These are phyloP conservation scores for Xylaria sp. DNA, from an alignment of 2,329 filamentous ascomycete genomes.

Conservation along the genomic window DNA sequence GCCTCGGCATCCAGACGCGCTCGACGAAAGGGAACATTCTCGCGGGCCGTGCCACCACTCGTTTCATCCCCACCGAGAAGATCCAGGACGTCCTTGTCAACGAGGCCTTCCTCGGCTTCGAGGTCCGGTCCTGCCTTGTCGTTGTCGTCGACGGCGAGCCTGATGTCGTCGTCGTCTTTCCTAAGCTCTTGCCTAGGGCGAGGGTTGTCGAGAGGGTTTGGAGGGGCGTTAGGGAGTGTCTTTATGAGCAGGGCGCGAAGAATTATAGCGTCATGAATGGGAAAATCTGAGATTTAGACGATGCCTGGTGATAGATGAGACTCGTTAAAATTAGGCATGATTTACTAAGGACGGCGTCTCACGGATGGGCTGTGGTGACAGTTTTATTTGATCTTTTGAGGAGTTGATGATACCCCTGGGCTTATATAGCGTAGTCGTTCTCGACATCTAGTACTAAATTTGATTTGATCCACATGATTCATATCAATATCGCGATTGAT, in stretches of 20 bases:
- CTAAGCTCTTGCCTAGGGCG: constrained; percentile 74
- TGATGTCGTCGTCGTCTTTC: constrained; percentile 94
- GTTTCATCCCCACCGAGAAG: constrained; percentile 84
- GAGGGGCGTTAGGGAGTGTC: constrained; percentile 80
- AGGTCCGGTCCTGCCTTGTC: constrained; percentile 86
- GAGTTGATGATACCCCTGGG: constrained; percentile 23
- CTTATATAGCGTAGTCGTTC: background rate
- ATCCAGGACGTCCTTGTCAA: constrained; percentile 95
- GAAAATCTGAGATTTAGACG: background rate
- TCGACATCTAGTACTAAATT: background rate
- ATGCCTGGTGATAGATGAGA: background rate
- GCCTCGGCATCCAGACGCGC: constrained; percentile 88
- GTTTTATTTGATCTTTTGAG: constrained; percentile 1
- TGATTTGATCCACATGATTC: background rate
- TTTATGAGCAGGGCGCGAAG: constrained; percentile 67
- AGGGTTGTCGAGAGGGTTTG: constrained; percentile 85
- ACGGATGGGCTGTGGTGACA: background rate
- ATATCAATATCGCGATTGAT: background rate
- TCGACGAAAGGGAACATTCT: constrained; percentile 52
- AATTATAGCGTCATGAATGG: constrained; percentile 6
- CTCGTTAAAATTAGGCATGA: background rate
- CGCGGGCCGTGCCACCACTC: constrained; percentile 46
- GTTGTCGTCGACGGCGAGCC: constrained; percentile 90
- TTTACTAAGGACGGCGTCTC: constrained; percentile 10
- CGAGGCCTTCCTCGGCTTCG: constrained; percentile 92